These are phyloP conservation scores for Penicillium salamii DNA, from an alignment of 495 filamentous ascomycete genomes.

Conservation along the genomic window DNA sequence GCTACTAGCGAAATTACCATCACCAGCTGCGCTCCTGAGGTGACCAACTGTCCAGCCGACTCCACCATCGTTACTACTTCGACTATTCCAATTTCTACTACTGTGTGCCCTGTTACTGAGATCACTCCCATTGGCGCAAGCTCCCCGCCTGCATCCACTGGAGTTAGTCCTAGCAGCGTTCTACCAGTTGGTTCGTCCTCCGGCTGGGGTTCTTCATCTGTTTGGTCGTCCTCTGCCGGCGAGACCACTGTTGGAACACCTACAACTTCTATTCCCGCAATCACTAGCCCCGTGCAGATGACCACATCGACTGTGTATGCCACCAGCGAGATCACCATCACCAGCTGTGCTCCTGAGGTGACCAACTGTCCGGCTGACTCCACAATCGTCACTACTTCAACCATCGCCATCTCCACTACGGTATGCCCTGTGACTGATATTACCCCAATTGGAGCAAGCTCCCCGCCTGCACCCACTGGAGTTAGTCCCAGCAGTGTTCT, in stretches of 20 bases:
- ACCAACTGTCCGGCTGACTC: slow-evolving; percentile 56
- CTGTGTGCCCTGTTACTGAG: slow-evolving; percentile 54
- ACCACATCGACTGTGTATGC: slow-evolving; percentile 61
- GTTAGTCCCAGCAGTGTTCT: background rate
- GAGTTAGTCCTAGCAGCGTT: background rate
- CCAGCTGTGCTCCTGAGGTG: slow-evolving; percentile 53
- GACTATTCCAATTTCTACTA: slow-evolving; percentile 57
- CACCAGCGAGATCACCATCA: slow-evolving; percentile 58
- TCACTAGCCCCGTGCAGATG: slow-evolving; percentile 22
- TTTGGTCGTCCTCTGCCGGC: background rate
- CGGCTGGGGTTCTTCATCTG: background rate
- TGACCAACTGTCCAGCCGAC: slow-evolving; percentile 57
- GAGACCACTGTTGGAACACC: background rate
- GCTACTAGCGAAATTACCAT: slow-evolving; percentile 56
- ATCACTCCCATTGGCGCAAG: slow-evolving; percentile 12
- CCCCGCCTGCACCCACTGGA: slow-evolving; percentile 1
- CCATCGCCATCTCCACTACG: slow-evolving; percentile 60
- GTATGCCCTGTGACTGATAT: slow-evolving; percentile 52
- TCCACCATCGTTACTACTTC: slow-evolving; percentile 52
- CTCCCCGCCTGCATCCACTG: background rate
- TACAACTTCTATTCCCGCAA: background rate
- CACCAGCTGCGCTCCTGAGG: slow-evolving; percentile 53
- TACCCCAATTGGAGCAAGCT: slow-evolving; percentile 11
- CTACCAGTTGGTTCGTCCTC: background rate
- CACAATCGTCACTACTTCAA: slow-evolving; percentile 51